Conservation (phyloP, 148 eudicot genomes). For the Diospyros lotus region DNA sequence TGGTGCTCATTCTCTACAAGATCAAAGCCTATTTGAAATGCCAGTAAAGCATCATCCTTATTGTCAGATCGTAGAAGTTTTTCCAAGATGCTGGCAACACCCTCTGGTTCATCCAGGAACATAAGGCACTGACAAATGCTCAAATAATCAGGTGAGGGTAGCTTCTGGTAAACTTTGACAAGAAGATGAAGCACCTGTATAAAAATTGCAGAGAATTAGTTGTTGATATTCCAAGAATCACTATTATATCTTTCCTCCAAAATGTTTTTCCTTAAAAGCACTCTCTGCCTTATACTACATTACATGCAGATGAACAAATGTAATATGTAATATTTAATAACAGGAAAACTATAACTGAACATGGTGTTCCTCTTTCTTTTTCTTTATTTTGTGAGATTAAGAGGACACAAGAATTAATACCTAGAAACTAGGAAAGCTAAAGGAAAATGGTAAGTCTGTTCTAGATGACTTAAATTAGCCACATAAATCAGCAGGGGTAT, state of each 20-base stretch:
- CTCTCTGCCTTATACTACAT: no score
- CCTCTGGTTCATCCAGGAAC: constrained; percentile 79
- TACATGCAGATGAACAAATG: no score
- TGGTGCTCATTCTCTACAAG: constrained; percentile 99
- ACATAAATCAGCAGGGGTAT: background rate
- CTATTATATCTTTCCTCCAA: background rate
- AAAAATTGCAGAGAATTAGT: background rate
- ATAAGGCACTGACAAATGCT: constrained; percentile 96
- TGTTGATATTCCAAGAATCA: background rate
- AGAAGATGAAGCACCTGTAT: constrained; percentile 81
- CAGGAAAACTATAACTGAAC: no score
- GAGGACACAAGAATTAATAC: background rate
- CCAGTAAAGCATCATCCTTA: constrained; percentile 76
- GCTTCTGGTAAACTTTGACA: constrained; percentile 70
- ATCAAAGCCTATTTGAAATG: constrained; percentile 92
- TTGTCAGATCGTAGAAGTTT: constrained; percentile 69
- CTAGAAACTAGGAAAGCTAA: background rate
- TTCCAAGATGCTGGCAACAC: constrained; percentile 76
- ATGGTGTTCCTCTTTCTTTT: no score
- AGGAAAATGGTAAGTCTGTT: background rate
- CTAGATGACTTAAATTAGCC: background rate
- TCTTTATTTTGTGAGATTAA: no score
- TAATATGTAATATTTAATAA: no score
- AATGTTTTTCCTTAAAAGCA: background rate
- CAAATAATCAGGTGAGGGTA: constrained; percentile 83